Evolutionary conservation across 331 rosid genomes (phyloP), one percentile per base, ranked within the genome.

Genomic region (Dryas integrifolia): DNA sequence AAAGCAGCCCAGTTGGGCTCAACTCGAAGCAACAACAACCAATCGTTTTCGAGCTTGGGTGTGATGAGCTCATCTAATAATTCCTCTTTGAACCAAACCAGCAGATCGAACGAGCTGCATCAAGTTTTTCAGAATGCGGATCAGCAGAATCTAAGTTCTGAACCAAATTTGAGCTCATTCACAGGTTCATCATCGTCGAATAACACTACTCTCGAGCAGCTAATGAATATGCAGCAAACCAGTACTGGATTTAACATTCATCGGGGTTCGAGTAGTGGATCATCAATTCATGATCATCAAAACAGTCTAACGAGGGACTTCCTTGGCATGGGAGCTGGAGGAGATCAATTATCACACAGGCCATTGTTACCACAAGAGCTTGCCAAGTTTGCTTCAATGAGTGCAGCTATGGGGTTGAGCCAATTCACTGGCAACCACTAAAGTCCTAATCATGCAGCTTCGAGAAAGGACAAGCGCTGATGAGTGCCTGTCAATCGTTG

Each of bases 1-100:
- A 88, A 88, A 50, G 97, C 97, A 63, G 97, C 97, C 3, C 97
- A 88, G 53, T 81, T 88, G 87, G 97, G 97, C 24, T 91, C 97
- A 47, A 85, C 92, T 7, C 58, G 83, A 49, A 72, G 78, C 58
- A 80, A 74, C 58, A 85, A 53, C 80, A 81, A 75, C 78, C 76
- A 82, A 48, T 75, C 90, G 4, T 58, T 85, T 61, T 81, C 82
- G 41, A 85, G 80, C 58, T 82, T 82, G 65, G 88, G 92, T 3
- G 81, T 60, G 18, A 85, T 85, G 76, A 74, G 77, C 48, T 80
- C 83, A 5, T 74, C 96, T 1, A 49, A 9, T 49, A 44, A 44
- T 44, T n/a, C 59, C 4, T 3, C 30, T 58, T 46, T 77, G 64
- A 82, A 50, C n/a, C 76, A 59, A 64, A 76, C 40, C 44, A 30